Base-by-base conservation (phyloP, 2,329 filamentous ascomycete genomes). In the Pseudohalonectria lignicola region DNA sequence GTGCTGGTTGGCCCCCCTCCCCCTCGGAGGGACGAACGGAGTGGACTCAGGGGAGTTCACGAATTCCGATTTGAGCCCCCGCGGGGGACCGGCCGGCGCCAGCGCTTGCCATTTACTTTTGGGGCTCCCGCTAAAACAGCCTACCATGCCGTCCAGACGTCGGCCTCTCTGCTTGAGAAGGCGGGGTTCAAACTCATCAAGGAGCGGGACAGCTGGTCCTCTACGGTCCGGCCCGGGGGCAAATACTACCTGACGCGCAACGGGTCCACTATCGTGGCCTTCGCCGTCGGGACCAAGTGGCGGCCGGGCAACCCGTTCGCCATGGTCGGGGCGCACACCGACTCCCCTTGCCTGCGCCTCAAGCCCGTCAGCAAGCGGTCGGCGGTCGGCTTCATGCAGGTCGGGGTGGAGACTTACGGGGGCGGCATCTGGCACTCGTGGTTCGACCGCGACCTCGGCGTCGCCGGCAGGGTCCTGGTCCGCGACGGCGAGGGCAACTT, bases 161-260 rank as follows among this genome's bases (percentile, higher is more conserved):
- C 87, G 47, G 81, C 82, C 50, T 63, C 78, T 45, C 80, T 83
- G 39, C 74, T 98, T 38, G 74, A 82, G 49, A 76, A 81, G 49
- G 88, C 86, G 36, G 88, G 90, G 42, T 98, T 96, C 69, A 72
- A 76, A 51, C 76, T 82, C 50, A 85, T 98, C 63, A 85, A 79
- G 69, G 90, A 96, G 63, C 83, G 85, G 51, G 86, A 95, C 54
- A 79, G 83, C 34, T 96, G 92, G 90, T 74, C 82, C 12, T 77
- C 81, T 2, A 76, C 72, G 33, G 74, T 94, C 44, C 74, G 78
- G 41, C 86, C 87, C 17, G 88, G 90, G 45, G 88, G 90, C 46
- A 95, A 93, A 63, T 96, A 96, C 70, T 95, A 88, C 64, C 76
- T 95, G 53, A 96, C 90, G 34, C 82, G 90, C 47, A 96, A 96